A percentile compares a stretch with the other conserved stretches of the same genome.
Conservation (phyloP, 345 rosid genomes). For the Hibiscus tridactylites region DNA sequence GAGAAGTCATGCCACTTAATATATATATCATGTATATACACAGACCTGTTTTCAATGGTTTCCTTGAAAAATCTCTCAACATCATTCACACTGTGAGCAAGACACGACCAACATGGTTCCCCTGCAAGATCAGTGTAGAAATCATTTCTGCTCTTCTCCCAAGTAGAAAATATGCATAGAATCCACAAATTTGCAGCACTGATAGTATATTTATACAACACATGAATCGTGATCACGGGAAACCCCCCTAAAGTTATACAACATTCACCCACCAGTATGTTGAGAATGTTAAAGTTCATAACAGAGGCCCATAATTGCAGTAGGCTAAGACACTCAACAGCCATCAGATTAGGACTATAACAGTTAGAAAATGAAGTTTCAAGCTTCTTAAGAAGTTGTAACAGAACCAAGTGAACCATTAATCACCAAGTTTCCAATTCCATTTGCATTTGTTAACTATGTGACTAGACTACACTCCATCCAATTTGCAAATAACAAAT, state of each 20-base stretch:
- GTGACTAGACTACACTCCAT: background rate
- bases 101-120: constrained; percentile 75
- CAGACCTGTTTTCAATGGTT: constrained; percentile 80
- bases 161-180: background rate
- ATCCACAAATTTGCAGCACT: background rate
- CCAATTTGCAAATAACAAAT: background rate
- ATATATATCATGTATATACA: background rate
- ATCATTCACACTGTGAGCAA: constrained; percentile 52
- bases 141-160: constrained; percentile 5
- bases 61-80: constrained; percentile 77
- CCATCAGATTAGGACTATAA: background rate
- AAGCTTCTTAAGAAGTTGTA: background rate
- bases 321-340: background rate
- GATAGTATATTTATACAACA: background rate
- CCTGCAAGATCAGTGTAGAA: constrained; percentile 36
- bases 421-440: background rate
- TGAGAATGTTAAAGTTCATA: background rate
- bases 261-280: background rate
- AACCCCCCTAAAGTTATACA: background rate
- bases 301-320: background rate
- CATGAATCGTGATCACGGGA: background rate
- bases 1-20: background rate
- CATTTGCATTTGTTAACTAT: constrained; percentile 1
- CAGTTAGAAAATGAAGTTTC: background rate
- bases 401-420: background rate